These are phyloP conservation scores for Thermothelomyces thermophilus DNA, from an alignment of 2,329 filamentous ascomycete species.

Conservation along the genomic window DNA sequence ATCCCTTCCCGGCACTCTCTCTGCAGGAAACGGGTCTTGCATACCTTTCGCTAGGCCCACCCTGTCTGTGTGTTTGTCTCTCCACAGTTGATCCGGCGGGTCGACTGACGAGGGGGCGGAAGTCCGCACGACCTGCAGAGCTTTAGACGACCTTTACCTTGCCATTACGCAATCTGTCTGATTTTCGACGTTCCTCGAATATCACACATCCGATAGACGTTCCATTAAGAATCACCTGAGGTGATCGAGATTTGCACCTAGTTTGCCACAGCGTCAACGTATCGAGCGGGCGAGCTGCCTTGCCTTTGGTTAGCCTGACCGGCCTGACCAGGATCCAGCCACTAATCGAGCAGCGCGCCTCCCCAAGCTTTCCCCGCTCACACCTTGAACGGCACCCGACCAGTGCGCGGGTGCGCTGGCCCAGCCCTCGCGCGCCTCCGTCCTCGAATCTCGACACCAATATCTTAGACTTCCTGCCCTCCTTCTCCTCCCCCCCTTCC, in stretches of 20 bases:
- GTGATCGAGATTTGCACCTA: no score
- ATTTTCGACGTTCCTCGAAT: not conserved
- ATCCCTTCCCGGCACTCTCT: conserved; percentile 5
- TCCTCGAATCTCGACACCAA: conserved; percentile 18
- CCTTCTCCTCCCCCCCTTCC: conserved; percentile 6
- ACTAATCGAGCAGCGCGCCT: conserved; percentile 24
- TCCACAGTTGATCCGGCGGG: conserved; percentile 3
- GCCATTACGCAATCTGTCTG: not conserved
- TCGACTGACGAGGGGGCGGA: conserved; percentile 14
- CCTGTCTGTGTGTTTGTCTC: conserved; percentile 13
- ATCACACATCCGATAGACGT: not conserved
- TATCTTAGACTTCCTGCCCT: conserved; percentile 18
- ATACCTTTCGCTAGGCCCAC: conserved; percentile 4
- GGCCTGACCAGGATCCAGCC: conserved; percentile 21
- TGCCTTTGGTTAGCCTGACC: conserved; percentile 21
- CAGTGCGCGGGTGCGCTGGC: conserved; percentile 16
- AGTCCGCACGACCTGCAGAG: conserved; percentile 9
- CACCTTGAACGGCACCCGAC: conserved; percentile 15
- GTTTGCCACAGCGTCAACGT: conserved; percentile 21
- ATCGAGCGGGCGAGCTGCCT: conserved; percentile 11
- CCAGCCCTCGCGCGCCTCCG: conserved; percentile 22
- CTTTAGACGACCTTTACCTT: not conserved
- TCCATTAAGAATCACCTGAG: no score
- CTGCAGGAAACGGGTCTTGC: not conserved
- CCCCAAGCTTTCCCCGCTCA: conserved; percentile 26